A percentile compares a stretch with the other conserved stretches of the same genome.
These are phyloP conservation scores for Eutrema heterophyllum DNA, from an alignment of 345 rosid species.

Conservation along the genomic window DNA sequence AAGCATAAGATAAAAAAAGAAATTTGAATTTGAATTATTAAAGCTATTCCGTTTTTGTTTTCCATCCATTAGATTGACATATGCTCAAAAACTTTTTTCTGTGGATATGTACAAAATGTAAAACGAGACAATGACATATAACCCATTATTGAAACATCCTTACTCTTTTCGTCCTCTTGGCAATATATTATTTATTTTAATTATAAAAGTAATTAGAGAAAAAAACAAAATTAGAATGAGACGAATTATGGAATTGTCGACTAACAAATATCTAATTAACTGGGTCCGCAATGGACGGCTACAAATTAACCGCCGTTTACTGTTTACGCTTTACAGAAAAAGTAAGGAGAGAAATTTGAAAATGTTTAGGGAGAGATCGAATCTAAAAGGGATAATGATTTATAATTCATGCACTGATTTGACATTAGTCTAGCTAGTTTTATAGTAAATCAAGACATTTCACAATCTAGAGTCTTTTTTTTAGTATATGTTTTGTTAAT, in stretches of 20 bases:
- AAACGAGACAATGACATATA: slow-evolving; percentile 24
- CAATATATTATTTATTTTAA: neutral
- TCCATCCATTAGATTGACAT: neutral
- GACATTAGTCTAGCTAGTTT: slow-evolving; percentile 11
- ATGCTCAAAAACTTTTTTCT: neutral
- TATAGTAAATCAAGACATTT: slow-evolving; percentile 19
- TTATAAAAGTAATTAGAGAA: neutral
- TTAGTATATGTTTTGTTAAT: neutral
- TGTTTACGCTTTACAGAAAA: slow-evolving; percentile 9
- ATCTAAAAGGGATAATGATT: slow-evolving; percentile 26
- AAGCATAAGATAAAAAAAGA: neutral
- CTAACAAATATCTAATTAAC: neutral
- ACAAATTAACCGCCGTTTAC: slow-evolving; percentile 21
- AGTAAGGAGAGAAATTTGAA: slow-evolving; percentile 4
- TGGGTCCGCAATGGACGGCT: slow-evolving; percentile 20
- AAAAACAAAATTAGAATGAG: neutral
- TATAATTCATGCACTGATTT: slow-evolving; percentile 22
- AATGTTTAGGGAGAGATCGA: neutral
- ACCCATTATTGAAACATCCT: slow-evolving; percentile 24
- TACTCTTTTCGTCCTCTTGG: slow-evolving; percentile 3
- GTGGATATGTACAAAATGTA: slow-evolving; percentile 18
- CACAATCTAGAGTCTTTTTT: neutral
- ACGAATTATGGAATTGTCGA: slow-evolving; percentile 8
- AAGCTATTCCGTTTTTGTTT: neutral
- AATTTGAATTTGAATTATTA: neutral